A percentile compares a stretch with the other conserved stretches of the same genome.
Conservation (phyloP, 2,329 filamentous ascomycete genomes). For the Venturia pyrina region DNA sequence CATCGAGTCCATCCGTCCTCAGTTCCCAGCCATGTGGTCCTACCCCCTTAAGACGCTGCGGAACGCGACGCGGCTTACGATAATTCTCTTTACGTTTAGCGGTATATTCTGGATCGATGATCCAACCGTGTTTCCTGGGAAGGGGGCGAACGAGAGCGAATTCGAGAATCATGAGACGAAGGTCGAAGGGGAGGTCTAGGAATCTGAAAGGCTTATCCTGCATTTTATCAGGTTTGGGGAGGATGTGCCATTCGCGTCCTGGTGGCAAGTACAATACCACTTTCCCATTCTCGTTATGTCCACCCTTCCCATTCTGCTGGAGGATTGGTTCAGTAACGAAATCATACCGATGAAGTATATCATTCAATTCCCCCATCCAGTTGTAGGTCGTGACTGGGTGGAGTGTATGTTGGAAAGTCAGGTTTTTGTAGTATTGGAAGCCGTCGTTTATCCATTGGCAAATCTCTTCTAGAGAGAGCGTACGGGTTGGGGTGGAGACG, state of each 20-base stretch:
- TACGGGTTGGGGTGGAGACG: neutral
- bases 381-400: neutral
- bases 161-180: slow-evolving; percentile 4
- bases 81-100: neutral
- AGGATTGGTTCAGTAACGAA: neutral
- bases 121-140: slow-evolving; percentile 6
- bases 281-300: neutral
- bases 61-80: neutral
- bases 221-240: neutral
- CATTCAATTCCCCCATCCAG: neutral
- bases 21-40: neutral
- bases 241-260: slow-evolving; percentile 6
- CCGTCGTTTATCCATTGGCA: slow-evolving; percentile 5
- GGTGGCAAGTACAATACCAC: neutral
- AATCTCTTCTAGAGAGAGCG: neutral
- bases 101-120: neutral
- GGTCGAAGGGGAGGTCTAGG: neutral
- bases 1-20: neutral
- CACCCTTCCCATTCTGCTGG: neutral
- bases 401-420: neutral
- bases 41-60: neutral
- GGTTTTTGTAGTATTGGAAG: neutral
- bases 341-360: slow-evolving; percentile 5
- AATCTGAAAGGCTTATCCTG: neutral
- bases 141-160: neutral